Base-by-base conservation (phyloP, 805 yeast genomes). In the Hanseniaspora occidentalis region DNA sequence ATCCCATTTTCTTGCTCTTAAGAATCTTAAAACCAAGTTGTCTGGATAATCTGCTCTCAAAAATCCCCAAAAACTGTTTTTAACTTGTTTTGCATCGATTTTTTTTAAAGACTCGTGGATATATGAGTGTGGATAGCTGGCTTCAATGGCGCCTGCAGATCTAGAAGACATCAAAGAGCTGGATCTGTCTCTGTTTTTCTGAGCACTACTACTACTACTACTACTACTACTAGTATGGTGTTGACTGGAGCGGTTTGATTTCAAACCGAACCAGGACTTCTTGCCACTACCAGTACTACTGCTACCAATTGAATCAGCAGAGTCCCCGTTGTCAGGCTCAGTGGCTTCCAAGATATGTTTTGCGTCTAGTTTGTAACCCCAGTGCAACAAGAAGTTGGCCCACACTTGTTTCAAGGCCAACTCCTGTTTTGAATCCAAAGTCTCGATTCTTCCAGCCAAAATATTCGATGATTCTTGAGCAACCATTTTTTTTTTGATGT, bases 1-100 rank as follows among this genome's bases (percentile, higher is more conserved):
- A 47, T 81, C 75, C 79, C 85, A 85, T 61, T 85, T 85, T 61
- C 96, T 77, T 29, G 96, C 96, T 50, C 95, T 70, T 20, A 84
- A 61, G 52, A 80, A 88, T 51, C 94, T 71, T 52, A 88, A 66
- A 23, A 84, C 38, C 48, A 79, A 60, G 50, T 82, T 79, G 59
- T 92, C 99, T 3, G 94, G 82, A 36, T 79, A 69, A 57, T 89
- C 97, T 33, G 76, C 71, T 61, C 89, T 77, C 38, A 76, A 52
- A 67, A 77, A 67, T 34, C 63, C 55, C 79, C 81, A 73, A 53
- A 77, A 67, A 46, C 70, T 68, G 7, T 57, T 57, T 45, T 73
- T 72, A 7, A 77, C 52, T 17, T 66, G 67, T 18, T 66, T 67
- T 0, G 79, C 72, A 19, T 75, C 67, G 44, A 77, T 58, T 36